Percentiles rank a stretch among this genome's conserved stretches.
These are phyloP conservation scores for Gonium pectorale DNA, from an alignment of 139 green algal species.

Conservation along the genomic window DNA sequence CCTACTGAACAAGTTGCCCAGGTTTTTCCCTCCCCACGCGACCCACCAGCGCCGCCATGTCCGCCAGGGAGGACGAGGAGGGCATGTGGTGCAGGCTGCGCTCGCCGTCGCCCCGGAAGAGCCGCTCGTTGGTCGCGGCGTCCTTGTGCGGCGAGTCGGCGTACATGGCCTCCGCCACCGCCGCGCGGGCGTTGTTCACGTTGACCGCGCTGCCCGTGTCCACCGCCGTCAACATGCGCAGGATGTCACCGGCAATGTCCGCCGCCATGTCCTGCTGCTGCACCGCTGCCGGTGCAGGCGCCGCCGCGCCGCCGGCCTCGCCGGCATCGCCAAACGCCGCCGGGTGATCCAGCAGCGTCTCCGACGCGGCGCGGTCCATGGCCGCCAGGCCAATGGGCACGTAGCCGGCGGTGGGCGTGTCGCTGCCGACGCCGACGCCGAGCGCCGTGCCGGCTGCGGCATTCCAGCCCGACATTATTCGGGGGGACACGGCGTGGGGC, in stretches of 20 bases:
- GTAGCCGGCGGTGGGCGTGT: conserved; percentile 1
- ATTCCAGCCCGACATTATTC: background rate
- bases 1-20: no score
- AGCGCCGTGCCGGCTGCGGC: background rate
- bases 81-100: background rate
- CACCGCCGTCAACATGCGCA: conserved; percentile 36
- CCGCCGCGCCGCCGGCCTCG: background rate
- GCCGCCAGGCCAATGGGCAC: background rate
- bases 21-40: background rate
- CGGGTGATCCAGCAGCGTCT: background rate
- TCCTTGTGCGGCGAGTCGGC: conserved; percentile 34
- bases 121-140: no score
- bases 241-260: conserved; percentile 33
- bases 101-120: background rate
- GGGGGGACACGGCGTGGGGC: conserved; percentile 12
- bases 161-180: conserved; percentile 41
- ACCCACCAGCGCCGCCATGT: conserved; percentile 25
- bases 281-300: background rate
- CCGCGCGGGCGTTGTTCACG: background rate
- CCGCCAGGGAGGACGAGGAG: conserved; percentile 7
- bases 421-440: background rate
- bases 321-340: background rate
- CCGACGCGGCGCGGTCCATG: background rate
- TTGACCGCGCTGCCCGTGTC: conserved; percentile 11
- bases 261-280: conserved; percentile 11